phyloP scores from a whole-genome alignment of 2,329 filamentous ascomycete species.

The Neurospora crassa region DNA sequence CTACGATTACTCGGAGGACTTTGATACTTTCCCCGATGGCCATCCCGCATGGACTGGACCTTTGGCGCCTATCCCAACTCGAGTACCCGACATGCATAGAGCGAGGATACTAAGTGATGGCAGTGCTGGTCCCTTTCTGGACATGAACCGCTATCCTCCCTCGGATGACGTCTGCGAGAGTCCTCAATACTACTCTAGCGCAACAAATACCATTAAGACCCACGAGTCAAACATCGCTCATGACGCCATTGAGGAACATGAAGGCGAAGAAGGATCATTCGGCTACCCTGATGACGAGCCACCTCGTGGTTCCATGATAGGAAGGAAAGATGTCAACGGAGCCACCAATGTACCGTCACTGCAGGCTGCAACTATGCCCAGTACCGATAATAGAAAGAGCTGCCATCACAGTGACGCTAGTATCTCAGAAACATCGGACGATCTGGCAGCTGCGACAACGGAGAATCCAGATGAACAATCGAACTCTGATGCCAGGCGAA shows the following conservation, averaged over 20 bases:
- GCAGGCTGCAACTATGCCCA: neutral
- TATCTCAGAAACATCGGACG: neutral
- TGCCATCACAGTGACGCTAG: neutral
- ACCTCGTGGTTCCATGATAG: neutral
- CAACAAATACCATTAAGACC: neutral
- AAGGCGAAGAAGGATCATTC: neutral
- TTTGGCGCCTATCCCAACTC: slow-evolving; percentile 22
- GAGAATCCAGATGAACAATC: neutral
- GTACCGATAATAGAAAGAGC: neutral
- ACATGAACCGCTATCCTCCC: neutral
- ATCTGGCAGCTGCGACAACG: neutral
- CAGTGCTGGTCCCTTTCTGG: slow-evolving; percentile 1
- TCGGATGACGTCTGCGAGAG: neutral
- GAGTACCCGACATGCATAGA: slow-evolving; percentile 8
- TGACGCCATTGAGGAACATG: slow-evolving; percentile 10
- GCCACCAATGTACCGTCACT: neutral
- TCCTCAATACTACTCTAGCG: neutral
- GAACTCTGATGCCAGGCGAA: neutral
- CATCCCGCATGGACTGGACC: slow-evolving; percentile 12
- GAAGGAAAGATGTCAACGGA: neutral
- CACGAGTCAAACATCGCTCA: neutral
- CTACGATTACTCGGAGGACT: slow-evolving; percentile 45
- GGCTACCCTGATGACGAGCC: neutral
- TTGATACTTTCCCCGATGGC: slow-evolving; percentile 24
- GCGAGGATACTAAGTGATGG: slow-evolving; percentile 7